phyloP scores from a whole-genome alignment of 2,329 filamentous ascomycete species.

The Aspergillus niger region DNA sequence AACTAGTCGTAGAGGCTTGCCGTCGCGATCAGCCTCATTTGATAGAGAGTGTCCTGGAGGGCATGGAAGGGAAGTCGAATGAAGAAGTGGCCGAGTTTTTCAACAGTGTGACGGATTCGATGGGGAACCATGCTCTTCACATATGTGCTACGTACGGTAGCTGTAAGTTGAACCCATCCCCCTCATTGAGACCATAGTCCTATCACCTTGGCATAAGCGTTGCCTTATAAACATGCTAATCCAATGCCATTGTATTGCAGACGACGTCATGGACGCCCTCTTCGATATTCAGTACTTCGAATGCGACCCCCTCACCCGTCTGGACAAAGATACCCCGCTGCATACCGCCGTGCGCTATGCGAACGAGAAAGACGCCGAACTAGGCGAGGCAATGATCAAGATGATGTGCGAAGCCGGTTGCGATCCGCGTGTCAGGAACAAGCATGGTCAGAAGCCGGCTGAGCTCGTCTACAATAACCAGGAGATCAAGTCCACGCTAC shows the following conservation, averaged over 20 bases:
- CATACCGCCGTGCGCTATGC: conserved; percentile 49
- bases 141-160: conserved; percentile 83
- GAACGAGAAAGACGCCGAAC: conserved; percentile 48
- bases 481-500: conserved; percentile 44
- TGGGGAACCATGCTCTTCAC: conserved; percentile 88
- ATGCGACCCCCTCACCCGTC: conserved; percentile 50
- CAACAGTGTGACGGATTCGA: conserved; percentile 79
- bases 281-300: conserved; percentile 53
- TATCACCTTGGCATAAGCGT: neutral
- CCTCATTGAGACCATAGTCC: neutral
- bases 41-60: conserved; percentile 70
- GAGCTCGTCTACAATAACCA: conserved; percentile 48
- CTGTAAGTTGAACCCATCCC: conserved; percentile 61
- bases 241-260: conserved; percentile 25
- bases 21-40: conserved; percentile 90
- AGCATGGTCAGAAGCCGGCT: conserved; percentile 48
- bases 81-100: conserved; percentile 73
- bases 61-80: conserved; percentile 58
- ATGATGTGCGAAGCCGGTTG: conserved; percentile 54
- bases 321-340: conserved; percentile 50
- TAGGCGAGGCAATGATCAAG: conserved; percentile 49
- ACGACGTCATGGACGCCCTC: conserved; percentile 50
- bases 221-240: neutral
- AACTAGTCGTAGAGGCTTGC: conserved; percentile 89
- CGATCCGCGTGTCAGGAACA: conserved; percentile 51